Percentiles rank a stretch among this genome's conserved stretches.
Evolutionary conservation across 2,329 filamentous ascomycete species (phyloP).

Genomic region (Aureobasidium lini): DNA sequence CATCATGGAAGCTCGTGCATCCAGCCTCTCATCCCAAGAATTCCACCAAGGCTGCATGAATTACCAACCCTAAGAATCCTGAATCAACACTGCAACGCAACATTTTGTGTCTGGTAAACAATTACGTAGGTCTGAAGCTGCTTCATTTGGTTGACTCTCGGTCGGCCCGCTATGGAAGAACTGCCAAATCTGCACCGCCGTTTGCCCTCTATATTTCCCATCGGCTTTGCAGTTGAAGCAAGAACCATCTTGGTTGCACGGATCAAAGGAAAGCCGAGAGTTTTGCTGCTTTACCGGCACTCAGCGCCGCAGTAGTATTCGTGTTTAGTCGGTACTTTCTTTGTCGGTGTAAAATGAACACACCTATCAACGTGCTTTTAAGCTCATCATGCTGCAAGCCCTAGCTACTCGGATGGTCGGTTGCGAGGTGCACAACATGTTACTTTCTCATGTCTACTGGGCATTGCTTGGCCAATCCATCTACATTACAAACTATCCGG

Average conservation of each 20-base stretch:
- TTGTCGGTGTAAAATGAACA: no score
- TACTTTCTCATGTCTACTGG: neutral
- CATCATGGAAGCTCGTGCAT: conserved; percentile 10
- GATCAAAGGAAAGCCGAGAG: neutral
- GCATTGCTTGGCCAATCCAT: neutral
- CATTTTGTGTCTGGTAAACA: neutral
- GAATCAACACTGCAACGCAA: neutral
- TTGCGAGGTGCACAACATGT: neutral
- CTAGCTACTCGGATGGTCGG: neutral
- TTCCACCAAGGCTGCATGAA: conserved; percentile 4
- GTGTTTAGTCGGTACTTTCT: no score
- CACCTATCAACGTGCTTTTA: no score
- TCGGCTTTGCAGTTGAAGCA: neutral
- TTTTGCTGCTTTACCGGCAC: neutral
- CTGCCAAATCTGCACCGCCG: neutral
- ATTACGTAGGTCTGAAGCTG: neutral
- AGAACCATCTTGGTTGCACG: neutral
- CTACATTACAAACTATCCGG: neutral
- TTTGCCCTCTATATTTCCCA: neutral
- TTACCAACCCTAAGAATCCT: neutral
- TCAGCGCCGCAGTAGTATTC: neutral
- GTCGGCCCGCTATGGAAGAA: neutral
- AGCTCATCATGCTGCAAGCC: neutral
- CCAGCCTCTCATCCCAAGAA: neutral
- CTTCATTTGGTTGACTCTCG: neutral